Base-by-base conservation (phyloP, 208 protist genomes). In the Acanthamoeba divionensis region DNA sequence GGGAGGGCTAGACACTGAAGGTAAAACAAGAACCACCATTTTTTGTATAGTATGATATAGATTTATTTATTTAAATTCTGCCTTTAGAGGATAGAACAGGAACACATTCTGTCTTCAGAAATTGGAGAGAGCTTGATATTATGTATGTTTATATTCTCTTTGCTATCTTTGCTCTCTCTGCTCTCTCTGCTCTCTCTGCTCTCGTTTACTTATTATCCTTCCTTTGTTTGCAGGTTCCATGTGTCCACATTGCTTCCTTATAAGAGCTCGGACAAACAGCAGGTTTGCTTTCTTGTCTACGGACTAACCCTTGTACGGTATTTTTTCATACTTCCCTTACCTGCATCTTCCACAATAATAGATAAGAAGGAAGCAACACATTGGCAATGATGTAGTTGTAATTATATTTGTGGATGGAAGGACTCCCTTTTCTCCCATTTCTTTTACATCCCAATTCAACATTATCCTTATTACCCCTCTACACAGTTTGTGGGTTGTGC, bases 361-460 rank as follows among this genome's bases (percentile, higher is more conserved):
- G 31, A 73, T 29, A 26, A 18, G 15, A 21, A 24, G 65, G 15
- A 29, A 73, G 65, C 75, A 65, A 31, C 75, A 85, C 54, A 66
- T 85, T 26, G 75, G 75, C 24, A 85, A 85, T 55, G 75, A 85
- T 45, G 75, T 85, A 15, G 75, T 85, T 33, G 75, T 85, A 3
- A 60, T 85, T 41, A 65, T 85, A 18, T 85, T 85, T n/a, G 75
- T 85, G 41, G 75, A 85, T 45, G 75, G 75, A 18, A 85, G 50
- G 26, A 85, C 75, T 4, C 75, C 75, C 2, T 85, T 85, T 55
- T 66, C 52, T 33, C 75, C 75, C 29, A 85, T 85, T 21, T 85
- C 75, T 45, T 65, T 85, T 45, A 85, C 75, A n/a, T 85, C 75
- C 2, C 75, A 85, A 26, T 85, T 85, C 44, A 85, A 85, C 75